A percentile compares a stretch with the other conserved stretches of the same genome.
Conservation (phyloP, 768 basidiomycete genomes). For the Exidia glandulosa region DNA sequence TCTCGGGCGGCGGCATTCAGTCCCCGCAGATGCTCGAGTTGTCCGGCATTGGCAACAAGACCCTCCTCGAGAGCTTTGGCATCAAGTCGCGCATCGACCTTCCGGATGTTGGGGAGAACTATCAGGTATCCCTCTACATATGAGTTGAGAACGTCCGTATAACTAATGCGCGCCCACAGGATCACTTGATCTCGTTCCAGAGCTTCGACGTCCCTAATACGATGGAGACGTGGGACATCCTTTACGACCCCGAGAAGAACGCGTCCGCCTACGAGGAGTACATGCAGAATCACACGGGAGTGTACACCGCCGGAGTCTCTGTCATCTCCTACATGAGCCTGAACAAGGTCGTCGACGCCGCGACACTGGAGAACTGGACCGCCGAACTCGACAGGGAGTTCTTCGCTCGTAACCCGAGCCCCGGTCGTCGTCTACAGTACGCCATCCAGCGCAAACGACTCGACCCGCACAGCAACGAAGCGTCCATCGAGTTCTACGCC, state of each 20-base stretch:
- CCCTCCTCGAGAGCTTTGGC: constrained; percentile 34
- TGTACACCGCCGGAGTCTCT: not conserved
- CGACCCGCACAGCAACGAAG: not conserved
- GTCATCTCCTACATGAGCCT: not conserved
- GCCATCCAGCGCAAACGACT: constrained; percentile 2
- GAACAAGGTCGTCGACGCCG: not conserved
- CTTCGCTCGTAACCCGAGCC: not conserved
- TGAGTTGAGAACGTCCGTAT: too few relatives aligned
- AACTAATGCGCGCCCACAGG: too few relatives aligned
- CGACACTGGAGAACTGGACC: not conserved
- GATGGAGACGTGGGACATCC: constrained; percentile 7
- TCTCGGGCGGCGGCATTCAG: constrained; percentile 33
- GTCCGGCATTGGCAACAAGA: constrained; percentile 54
- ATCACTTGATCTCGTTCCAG: not conserved
- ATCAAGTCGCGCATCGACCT: constrained; percentile 48
- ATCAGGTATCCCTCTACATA: too few relatives aligned
- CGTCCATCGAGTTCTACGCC: not conserved
- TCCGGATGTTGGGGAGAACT: constrained; percentile 65
- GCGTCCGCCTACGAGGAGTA: not conserved
- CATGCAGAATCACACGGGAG: not conserved
- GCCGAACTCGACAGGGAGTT: not conserved
- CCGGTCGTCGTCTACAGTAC: not conserved
- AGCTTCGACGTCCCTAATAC: not conserved
- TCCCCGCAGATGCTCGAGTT: constrained; percentile 45
- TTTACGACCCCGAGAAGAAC: not conserved